Conservation (phyloP, 805 yeast species). For the Metschnikowia bowlesiae region DNA sequence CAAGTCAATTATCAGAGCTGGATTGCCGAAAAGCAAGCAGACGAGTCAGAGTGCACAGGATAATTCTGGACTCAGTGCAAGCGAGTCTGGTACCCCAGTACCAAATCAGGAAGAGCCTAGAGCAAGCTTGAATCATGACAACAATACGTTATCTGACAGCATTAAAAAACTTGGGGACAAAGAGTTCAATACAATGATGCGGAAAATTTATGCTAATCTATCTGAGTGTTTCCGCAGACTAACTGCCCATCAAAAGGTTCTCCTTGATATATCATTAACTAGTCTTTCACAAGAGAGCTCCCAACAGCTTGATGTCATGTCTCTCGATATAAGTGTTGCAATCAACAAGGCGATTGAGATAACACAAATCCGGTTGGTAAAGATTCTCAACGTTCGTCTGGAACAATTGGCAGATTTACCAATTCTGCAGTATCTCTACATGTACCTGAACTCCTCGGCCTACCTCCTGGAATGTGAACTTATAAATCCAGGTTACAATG, state of each 20-base stretch:
- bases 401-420: constrained; percentile 60
- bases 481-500: constrained; percentile 62
- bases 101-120: constrained; percentile 7
- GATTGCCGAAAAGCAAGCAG: constrained; percentile 9
- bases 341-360: constrained; percentile 65
- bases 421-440: constrained; percentile 57
- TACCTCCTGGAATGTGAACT: constrained; percentile 82
- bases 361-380: constrained; percentile 72
- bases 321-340: constrained; percentile 62
- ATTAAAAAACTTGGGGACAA: constrained; percentile 64
- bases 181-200: constrained; percentile 72
- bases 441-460: constrained; percentile 61
- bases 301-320: constrained; percentile 41
- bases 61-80: constrained; percentile 1
- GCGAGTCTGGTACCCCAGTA: background rate
- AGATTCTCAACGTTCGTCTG: constrained; percentile 71
- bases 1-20: constrained; percentile 59
- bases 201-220: constrained; percentile 53
- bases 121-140: constrained; percentile 3
- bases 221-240: constrained; percentile 73
- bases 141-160: constrained; percentile 27
- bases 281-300: constrained; percentile 23
- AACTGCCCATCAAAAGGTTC: constrained; percentile 70
- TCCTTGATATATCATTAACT: constrained; percentile 62
- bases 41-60: background rate